A percentile compares a stretch with the other conserved stretches of the same genome.
These are phyloP conservation scores for Starmerella asiatica DNA, from an alignment of 805 yeast species.

Conservation along the genomic window DNA sequence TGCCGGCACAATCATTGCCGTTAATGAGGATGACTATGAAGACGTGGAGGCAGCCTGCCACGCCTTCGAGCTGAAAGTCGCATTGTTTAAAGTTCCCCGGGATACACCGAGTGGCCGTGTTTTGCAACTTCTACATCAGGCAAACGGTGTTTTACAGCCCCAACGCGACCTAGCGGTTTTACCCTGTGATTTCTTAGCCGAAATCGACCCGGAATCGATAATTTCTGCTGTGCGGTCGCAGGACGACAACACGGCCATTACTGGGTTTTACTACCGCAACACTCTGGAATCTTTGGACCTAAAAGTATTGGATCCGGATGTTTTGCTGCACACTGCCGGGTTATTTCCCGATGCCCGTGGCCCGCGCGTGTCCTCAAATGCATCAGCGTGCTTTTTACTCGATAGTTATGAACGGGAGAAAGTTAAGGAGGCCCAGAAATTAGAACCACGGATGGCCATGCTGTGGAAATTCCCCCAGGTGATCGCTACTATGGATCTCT, in stretches of 20 bases:
- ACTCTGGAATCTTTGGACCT: constrained; percentile 64
- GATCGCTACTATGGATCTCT: constrained; percentile 58
- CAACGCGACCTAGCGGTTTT: constrained; percentile 55
- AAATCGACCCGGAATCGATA: constrained; percentile 77
- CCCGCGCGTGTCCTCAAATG: constrained; percentile 7
- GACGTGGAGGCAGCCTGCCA: constrained; percentile 20
- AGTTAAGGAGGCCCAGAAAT: constrained; percentile 55
- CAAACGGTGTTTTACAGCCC: constrained; percentile 9
- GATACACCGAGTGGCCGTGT: constrained; percentile 17
- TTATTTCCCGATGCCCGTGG: constrained; percentile 20
- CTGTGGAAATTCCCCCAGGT: constrained; percentile 78
- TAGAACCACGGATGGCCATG: constrained; percentile 72
- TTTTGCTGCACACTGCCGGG: constrained; percentile 32
- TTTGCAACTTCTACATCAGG: constrained; percentile 8
- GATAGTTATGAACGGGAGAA: constrained; percentile 60
- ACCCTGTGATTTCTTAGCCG: constrained; percentile 91
- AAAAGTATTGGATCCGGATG: constrained; percentile 53
- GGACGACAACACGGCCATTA: constrained; percentile 51
- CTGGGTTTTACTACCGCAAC: constrained; percentile 60
- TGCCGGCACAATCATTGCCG: constrained; percentile 45
- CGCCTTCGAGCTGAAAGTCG: constrained; percentile 5
- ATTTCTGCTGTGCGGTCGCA: constrained; percentile 72
- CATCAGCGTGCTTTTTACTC: constrained; percentile 32
- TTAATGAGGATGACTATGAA: constrained; percentile 36
- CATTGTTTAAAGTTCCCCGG: constrained; percentile 8